phyloP scores from a whole-genome alignment of 1,139 yeast genomes.

The Candida gigantensis region DNA sequence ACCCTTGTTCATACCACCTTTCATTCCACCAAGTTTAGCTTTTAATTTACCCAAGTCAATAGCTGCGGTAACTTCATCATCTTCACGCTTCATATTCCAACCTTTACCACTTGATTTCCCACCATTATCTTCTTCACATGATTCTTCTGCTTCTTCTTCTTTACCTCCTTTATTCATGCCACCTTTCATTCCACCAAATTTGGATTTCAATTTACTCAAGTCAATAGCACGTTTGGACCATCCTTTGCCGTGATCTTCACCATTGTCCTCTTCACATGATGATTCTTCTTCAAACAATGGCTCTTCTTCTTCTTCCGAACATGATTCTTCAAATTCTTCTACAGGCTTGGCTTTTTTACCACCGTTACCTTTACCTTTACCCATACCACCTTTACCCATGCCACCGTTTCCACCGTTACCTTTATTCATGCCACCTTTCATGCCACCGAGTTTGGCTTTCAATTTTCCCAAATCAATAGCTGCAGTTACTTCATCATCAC shows the following conservation, averaged over 20 bases:
- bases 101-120: not conserved
- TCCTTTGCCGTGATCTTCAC: too few species aligned
- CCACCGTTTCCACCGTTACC: conserved; percentile 3
- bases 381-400: conserved; percentile 3
- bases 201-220: too few species aligned
- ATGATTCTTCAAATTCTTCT: not conserved
- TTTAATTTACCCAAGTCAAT: not conserved
- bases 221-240: too few species aligned
- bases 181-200: too few species aligned
- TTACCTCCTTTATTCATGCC: too few species aligned
- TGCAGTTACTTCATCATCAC: conserved; percentile 5
- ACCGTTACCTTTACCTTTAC: conserved; percentile 5
- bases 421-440: conserved; percentile 9
- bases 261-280: too few species aligned
- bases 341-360: not conserved
- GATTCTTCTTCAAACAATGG: conserved; percentile 4
- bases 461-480: conserved; percentile 4
- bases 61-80: not conserved
- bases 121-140: too few species aligned
- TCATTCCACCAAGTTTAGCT: conserved; percentile 4
- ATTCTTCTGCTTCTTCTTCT: too few species aligned
- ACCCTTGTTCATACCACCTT: conserved; percentile 7
- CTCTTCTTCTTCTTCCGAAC: not conserved
- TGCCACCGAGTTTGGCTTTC: conserved; percentile 4
- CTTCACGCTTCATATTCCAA: not conserved